Percentiles rank a stretch among this genome's conserved stretches.
phyloP scores from a whole-genome alignment of 176 grass and related monocot genomes.

The Ampelocalamus luodianensis region DNA sequence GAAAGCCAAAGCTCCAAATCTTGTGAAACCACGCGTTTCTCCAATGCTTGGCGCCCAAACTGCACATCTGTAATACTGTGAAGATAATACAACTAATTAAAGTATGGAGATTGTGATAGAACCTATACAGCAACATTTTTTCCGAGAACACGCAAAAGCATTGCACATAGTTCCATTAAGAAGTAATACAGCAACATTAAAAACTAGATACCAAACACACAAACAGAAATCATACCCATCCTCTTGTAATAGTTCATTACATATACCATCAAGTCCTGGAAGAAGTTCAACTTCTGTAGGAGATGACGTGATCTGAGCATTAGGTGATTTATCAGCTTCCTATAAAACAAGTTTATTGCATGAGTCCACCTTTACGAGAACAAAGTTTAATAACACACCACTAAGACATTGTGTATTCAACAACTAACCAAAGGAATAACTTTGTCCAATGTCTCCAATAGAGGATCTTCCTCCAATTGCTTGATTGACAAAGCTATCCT shows the following conservation, averaged over 20 bases:
- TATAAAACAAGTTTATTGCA: slow-evolving; percentile 32
- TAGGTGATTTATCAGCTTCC: slow-evolving; percentile 56
- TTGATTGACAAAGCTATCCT: slow-evolving; percentile 91
- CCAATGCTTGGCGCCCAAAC: slow-evolving; percentile 77
- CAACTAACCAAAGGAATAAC: slow-evolving; percentile 71
- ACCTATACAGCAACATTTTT: neutral
- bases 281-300: slow-evolving; percentile 73
- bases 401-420: neutral
- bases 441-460: no score
- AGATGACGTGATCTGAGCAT: slow-evolving; percentile 35
- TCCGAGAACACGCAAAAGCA: no score
- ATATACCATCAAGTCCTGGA: slow-evolving; percentile 87
- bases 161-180: neutral
- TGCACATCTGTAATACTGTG: slow-evolving; percentile 80
- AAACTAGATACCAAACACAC: slow-evolving; percentile 4
- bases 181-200: neutral
- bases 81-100: slow-evolving; percentile 33
- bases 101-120: neutral
- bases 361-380: neutral
- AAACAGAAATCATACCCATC: slow-evolving; percentile 67
- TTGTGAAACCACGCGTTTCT: slow-evolving; percentile 97
- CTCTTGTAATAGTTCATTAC: slow-evolving; percentile 86
- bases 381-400: neutral
- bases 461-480: slow-evolving; percentile 95
- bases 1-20: slow-evolving; percentile 98